Percentiles rank a stretch among this genome's conserved stretches.
Conservation (phyloP, 306 rosid genomes). For the Carpinus fangiana region DNA sequence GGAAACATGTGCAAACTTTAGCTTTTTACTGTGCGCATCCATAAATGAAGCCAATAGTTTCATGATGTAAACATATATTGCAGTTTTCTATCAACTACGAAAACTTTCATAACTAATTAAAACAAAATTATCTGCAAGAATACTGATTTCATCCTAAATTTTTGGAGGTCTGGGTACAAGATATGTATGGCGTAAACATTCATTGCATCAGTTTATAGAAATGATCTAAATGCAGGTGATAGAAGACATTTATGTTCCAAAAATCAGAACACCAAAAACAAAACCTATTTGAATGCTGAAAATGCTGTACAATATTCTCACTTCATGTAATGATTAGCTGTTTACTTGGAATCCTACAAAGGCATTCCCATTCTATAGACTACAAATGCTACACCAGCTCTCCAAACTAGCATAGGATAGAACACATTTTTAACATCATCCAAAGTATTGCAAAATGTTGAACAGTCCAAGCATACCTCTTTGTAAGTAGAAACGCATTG, state of each 20-base stretch:
- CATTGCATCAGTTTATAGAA: background rate
- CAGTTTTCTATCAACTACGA: background rate
- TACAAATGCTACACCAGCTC: background rate
- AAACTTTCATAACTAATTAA: background rate
- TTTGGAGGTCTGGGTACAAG: background rate
- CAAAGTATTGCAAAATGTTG: background rate
- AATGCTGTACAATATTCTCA: background rate
- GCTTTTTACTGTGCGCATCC: background rate
- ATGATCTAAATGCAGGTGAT: background rate
- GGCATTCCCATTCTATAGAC: background rate
- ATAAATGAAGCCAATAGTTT: conserved; percentile 3
- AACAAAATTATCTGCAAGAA: background rate
- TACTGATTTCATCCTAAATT: background rate
- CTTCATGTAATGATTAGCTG: background rate
- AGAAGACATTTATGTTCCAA: background rate
- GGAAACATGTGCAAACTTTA: background rate
- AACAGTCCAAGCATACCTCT: conserved; percentile 45
- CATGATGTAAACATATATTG: background rate
- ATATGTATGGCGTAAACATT: background rate
- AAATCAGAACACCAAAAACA: background rate
- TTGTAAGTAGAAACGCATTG: conserved; percentile 68
- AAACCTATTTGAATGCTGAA: background rate
- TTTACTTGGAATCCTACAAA: background rate
- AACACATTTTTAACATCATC: background rate
- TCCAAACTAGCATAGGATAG: background rate